phyloP scores from a whole-genome alignment of 2,329 filamentous ascomycete genomes.

The Trichoderma sp. region DNA sequence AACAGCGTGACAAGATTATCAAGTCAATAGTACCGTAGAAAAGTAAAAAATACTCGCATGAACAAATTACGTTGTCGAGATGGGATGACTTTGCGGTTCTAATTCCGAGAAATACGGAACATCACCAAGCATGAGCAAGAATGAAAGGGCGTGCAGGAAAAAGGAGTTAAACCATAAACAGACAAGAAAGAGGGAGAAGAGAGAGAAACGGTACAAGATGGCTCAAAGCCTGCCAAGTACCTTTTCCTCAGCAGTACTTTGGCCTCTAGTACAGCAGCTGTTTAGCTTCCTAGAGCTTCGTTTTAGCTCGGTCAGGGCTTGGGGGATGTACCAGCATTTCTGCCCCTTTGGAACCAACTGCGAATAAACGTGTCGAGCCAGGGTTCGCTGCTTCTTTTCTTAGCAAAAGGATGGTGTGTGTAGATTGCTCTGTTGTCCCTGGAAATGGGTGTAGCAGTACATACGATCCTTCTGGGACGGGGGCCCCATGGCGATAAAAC shows the following conservation, averaged over 20 bases:
- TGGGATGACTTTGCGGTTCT: not conserved
- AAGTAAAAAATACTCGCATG: not conserved
- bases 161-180: not conserved
- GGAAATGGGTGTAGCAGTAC: not conserved
- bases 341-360: not conserved
- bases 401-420: not conserved
- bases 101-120: not conserved
- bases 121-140: not conserved
- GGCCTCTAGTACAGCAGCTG: not conserved
- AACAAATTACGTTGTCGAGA: not conserved
- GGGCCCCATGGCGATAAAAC: slow-evolving; percentile 18
- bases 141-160: not conserved
- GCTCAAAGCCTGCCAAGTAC: not conserved
- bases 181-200: not conserved
- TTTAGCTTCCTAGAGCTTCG: not conserved
- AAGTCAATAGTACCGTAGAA: not conserved
- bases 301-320: not conserved
- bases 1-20: not conserved
- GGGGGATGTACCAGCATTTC: not conserved
- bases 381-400: not conserved
- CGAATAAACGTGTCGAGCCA: not conserved
- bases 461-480: not conserved
- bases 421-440: not conserved
- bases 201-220: not conserved
- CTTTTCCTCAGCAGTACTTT: slow-evolving; percentile 6